Evolutionary conservation across 1,284 basidiomycete species (phyloP), one percentile per base, ranked within the genome.

Genomic region (Singerocomus inundabilis): DNA sequence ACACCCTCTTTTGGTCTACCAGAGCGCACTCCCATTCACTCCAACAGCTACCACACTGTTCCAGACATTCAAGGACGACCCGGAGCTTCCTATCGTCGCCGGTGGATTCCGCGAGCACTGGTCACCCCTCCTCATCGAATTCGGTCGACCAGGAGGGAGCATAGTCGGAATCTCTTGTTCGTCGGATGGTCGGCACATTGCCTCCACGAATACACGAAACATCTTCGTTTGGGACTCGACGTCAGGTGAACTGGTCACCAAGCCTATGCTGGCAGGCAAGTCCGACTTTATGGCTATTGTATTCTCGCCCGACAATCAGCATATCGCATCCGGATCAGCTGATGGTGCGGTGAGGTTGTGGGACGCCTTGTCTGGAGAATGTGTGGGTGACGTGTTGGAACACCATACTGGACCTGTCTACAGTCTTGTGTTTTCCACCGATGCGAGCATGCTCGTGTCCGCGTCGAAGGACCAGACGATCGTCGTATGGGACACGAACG

Each of bases 1-100:
- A 18, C 68, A 70, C 39, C 68, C 65, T 9, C 63, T 69, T n/a
- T 46, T 67, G 21, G 68, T 67, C 24, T 70, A 70, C 49, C 54
- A 56, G 29, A 59, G 65, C 10, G 68, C 65, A 13, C 62, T 70
- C 26, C 68, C 65, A 6, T 67, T 70, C 44, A 57, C 68, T 30
- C 65, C 67, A 2, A 70, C 51, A 16, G 43, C 52, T 9, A 52
- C 57, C 15, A 41, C 48, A 4, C 29, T 70, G 29, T 68, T 65
- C 40, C 53, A 55, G 28, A 52, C 50, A 12, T 67, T 69, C 53
- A 64, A 65, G 33, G 51, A 60, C 2, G 63, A 66, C 15, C 43
- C 52, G 15, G 47, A 53, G 3, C 1, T 57, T 11, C 68, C 68
- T 9, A 9, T 56, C 32, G 33, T 69, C 26, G 54, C 36, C 1